phyloP scores from a whole-genome alignment of 2,329 filamentous ascomycete genomes.

The Zopfia rhizophila region DNA sequence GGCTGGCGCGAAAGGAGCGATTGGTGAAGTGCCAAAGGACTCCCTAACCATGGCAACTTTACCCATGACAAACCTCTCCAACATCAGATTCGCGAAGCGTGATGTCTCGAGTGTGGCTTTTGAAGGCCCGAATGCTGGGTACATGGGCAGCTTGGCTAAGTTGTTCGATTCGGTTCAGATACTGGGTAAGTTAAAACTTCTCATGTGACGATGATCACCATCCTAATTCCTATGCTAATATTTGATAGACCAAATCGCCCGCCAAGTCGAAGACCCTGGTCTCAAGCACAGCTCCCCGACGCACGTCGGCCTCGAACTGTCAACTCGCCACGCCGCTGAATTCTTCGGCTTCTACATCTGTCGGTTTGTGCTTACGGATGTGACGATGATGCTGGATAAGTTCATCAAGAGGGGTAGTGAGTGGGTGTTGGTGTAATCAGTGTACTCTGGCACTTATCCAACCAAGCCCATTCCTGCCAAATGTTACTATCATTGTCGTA shows the following conservation, averaged over 20 bases:
- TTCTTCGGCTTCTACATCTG: conserved; percentile 98
- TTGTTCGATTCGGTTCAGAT: conserved; percentile 94
- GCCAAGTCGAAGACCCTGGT: conserved; percentile 94
- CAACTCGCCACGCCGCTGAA: conserved; percentile 91
- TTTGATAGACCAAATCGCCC: conserved; percentile 84
- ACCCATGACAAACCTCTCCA: conserved; percentile 78
- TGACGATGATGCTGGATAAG: conserved; percentile 89
- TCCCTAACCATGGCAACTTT: conserved; percentile 64
- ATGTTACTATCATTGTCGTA: no score
- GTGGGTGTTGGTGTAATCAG: conserved; percentile 76
- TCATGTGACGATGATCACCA: background rate
- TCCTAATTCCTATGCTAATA: conserved; percentile 10
- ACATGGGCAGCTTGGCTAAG: conserved; percentile 89
- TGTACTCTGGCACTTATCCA: no score
- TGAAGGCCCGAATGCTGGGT: conserved; percentile 84
- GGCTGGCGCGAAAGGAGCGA: conserved; percentile 54
- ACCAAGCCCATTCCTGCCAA: no score
- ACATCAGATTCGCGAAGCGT: conserved; percentile 75
- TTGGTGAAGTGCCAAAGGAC: conserved; percentile 62
- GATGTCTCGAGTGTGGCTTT: conserved; percentile 77
- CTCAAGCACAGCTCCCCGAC: conserved; percentile 91
- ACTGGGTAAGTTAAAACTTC: conserved; percentile 78
- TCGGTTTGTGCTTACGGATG: conserved; percentile 89
- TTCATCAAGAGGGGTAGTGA: conserved; percentile 96
- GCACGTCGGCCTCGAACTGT: conserved; percentile 93